Conservation (phyloP, 192 early-diverging fungal genomes). For the Backusella luteola region DNA sequence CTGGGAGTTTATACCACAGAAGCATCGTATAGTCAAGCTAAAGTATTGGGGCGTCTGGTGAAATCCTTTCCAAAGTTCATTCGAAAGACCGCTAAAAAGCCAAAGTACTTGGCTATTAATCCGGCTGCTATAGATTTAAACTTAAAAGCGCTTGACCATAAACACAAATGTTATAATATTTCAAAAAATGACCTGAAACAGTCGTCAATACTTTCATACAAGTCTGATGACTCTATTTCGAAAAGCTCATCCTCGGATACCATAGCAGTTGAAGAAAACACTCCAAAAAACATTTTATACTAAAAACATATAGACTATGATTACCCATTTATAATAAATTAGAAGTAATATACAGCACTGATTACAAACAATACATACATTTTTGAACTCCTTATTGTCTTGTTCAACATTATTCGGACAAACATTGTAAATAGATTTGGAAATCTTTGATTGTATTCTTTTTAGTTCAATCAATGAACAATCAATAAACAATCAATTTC, state of each 20-base stretch:
- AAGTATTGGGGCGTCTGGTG: not conserved
- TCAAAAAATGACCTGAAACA: not conserved
- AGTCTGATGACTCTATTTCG: not conserved
- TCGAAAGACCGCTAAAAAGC: not conserved
- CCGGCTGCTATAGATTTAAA: not conserved
- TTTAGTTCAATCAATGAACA: too few species aligned
- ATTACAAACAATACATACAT: too few species aligned
- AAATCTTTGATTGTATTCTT: too few species aligned
- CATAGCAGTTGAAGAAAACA: not conserved
- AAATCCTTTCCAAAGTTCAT: not conserved
- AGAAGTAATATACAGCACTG: not conserved
- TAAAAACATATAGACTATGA: not conserved
- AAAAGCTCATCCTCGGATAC: not conserved
- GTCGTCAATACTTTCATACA: not conserved
- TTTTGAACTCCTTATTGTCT: too few species aligned
- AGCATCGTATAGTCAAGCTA: not conserved
- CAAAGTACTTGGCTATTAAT: not conserved
- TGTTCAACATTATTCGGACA: too few species aligned
- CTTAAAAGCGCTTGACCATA: not conserved
- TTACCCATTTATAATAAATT: not conserved
- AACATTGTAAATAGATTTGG: too few species aligned
- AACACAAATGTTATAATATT: conserved; percentile 5
- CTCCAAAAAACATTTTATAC: not conserved
- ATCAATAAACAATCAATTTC: too few species aligned
- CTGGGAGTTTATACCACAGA: not conserved